Evolutionary conservation across 2,329 filamentous ascomycete genomes (phyloP).

Genomic region (Pyricularia sp.): DNA sequence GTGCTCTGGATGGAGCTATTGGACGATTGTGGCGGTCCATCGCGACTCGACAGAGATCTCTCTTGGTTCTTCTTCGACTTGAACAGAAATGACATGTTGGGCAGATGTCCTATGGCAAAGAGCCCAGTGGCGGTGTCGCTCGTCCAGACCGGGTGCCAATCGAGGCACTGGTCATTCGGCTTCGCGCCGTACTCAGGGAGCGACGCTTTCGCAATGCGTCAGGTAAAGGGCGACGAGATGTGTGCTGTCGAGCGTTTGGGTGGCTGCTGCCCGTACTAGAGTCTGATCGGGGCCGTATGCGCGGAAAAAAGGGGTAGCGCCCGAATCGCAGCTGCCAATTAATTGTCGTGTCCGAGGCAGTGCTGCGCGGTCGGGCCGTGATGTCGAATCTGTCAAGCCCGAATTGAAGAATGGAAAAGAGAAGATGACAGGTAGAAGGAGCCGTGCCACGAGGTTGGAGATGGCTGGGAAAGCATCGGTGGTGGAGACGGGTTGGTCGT

Average conservation of each 20-base stretch:
- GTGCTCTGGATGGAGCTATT: slow-evolving; percentile 36
- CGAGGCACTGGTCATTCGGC: slow-evolving; percentile 1
- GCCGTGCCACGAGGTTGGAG: slow-evolving; percentile 19
- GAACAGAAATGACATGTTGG: slow-evolving; percentile 67
- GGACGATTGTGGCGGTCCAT: slow-evolving; percentile 30
- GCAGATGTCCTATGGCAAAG: background rate
- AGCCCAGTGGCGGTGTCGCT: slow-evolving; percentile 1
- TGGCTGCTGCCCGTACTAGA: background rate
- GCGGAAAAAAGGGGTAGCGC: background rate
- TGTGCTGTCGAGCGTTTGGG: background rate
- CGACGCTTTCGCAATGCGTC: background rate
- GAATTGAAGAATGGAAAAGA: slow-evolving; percentile 11
- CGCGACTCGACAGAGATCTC: slow-evolving; percentile 41
- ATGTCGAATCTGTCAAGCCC: background rate
- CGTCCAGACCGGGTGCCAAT: slow-evolving; percentile 3
- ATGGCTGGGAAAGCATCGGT: slow-evolving; percentile 33
- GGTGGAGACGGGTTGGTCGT: slow-evolving; percentile 13
- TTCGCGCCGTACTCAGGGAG: background rate
- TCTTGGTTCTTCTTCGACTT: slow-evolving; percentile 69
- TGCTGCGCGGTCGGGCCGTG: background rate
- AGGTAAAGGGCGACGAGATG: background rate
- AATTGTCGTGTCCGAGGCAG: background rate
- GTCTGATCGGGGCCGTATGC: background rate
- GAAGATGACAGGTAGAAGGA: slow-evolving; percentile 15
- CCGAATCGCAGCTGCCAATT: background rate